Conservation (phyloP, 1,284 basidiomycete genomes). For the Trametes hirsuta region DNA sequence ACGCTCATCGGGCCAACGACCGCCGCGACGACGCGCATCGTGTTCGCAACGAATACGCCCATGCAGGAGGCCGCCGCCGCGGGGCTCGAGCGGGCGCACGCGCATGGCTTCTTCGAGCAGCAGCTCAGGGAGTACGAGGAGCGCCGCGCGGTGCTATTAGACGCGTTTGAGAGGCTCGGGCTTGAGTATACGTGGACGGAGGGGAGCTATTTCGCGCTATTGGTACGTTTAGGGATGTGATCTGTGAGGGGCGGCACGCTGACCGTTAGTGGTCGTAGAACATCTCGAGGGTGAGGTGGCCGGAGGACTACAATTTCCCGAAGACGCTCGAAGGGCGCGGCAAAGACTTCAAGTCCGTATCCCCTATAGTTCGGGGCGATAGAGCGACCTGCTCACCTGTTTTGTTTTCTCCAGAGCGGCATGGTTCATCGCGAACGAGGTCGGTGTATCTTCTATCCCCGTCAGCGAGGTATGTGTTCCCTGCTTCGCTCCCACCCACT, state of each 20-base stretch:
- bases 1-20: constrained; percentile 85
- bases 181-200: constrained; percentile 86
- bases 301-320: constrained; percentile 83
- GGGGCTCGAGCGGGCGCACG: constrained; percentile 77
- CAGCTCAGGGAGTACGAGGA: constrained; percentile 85
- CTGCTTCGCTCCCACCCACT: background rate
- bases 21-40: constrained; percentile 92
- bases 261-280: constrained; percentile 52
- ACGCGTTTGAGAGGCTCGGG: constrained; percentile 83
- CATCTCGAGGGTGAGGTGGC: constrained; percentile 76
- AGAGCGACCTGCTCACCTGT: background rate
- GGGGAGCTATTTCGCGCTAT: constrained; percentile 87
- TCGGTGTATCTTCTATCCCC: constrained; percentile 90
- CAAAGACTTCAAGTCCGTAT: constrained; percentile 78
- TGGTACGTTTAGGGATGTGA: constrained; percentile 50
- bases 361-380: background rate
- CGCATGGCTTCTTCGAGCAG: constrained; percentile 79
- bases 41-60: constrained; percentile 92
- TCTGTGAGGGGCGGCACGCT: background rate
- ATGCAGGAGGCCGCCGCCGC: constrained; percentile 90
- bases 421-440: constrained; percentile 88
- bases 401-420: constrained; percentile 55
- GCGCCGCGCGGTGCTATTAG: constrained; percentile 72
- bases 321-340: constrained; percentile 75
- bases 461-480: constrained; percentile 77